Percentiles rank a stretch among this genome's conserved stretches.
phyloP scores from a whole-genome alignment of 179 eudicot species.

The Pouteria campechiana region DNA sequence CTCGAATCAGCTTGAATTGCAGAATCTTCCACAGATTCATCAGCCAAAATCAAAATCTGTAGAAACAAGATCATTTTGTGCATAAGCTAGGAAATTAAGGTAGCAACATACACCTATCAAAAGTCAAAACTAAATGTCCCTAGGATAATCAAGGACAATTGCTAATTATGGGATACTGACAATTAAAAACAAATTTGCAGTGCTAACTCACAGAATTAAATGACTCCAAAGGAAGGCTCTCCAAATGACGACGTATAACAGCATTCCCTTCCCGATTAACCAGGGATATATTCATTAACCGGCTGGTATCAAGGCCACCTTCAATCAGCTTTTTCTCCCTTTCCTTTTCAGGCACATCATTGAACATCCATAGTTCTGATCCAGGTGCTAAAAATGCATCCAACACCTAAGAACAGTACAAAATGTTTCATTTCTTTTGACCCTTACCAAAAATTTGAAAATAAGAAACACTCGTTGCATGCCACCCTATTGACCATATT shows the following conservation, averaged over 20 bases:
- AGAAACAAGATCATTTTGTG: too few species aligned
- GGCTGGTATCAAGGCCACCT: slow-evolving; percentile 38
- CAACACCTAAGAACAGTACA: too few species aligned
- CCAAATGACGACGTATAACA: slow-evolving; percentile 43
- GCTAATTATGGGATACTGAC: too few species aligned
- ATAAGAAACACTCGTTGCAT: too few species aligned
- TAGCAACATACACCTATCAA: too few species aligned
- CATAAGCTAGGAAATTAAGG: too few species aligned
- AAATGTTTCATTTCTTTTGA: too few species aligned
- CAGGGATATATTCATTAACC: slow-evolving; percentile 29
- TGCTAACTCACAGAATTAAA: slow-evolving; percentile 49
- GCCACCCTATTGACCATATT: too few species aligned
- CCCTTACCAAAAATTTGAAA: too few species aligned
- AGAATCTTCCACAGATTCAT: slow-evolving; percentile 59
- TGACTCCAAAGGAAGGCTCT: slow-evolving; percentile 42
- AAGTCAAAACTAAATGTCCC: too few species aligned
- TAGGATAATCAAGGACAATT: too few species aligned
- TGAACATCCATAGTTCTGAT: slow-evolving; percentile 53
- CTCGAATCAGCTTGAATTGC: slow-evolving; percentile 65
- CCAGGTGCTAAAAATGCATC: slow-evolving; percentile 48
- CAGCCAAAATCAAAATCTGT: slow-evolving; percentile 51
- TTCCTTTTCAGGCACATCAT: slow-evolving; percentile 40
- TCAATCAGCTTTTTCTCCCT: slow-evolving; percentile 46
- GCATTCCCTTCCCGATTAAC: slow-evolving; percentile 50
- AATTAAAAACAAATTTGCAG: too few species aligned